These are phyloP conservation scores for Hypoxylon subgilvum DNA, from an alignment of 495 filamentous ascomycete genomes.

Conservation along the genomic window DNA sequence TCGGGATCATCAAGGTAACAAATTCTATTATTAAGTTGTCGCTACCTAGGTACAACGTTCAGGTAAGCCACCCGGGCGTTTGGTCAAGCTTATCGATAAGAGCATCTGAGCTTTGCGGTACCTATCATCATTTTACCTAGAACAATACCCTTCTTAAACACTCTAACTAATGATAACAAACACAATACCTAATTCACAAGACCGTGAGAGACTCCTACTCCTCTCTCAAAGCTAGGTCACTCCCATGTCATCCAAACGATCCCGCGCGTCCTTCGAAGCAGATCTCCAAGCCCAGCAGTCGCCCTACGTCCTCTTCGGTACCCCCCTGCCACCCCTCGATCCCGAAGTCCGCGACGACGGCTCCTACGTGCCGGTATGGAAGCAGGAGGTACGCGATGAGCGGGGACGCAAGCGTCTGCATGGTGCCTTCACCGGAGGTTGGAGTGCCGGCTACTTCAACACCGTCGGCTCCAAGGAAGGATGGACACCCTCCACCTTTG, in stretches of 20 bases:
- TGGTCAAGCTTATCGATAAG: too few species aligned
- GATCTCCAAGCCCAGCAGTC: conserved; percentile 75
- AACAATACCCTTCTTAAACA: too few species aligned
- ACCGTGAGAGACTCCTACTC: background rate
- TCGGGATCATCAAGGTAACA: too few species aligned
- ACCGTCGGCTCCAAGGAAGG: conserved; percentile 98
- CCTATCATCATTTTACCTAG: too few species aligned
- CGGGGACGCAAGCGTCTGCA: conserved; percentile 88
- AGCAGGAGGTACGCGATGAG: conserved; percentile 96
- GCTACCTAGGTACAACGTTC: too few species aligned
- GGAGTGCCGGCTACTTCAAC: conserved; percentile 97
- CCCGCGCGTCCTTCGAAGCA: conserved; percentile 76
- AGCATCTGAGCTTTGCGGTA: too few species aligned
- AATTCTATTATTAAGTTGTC: too few species aligned
- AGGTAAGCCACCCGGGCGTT: too few species aligned
- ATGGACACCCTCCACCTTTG: conserved; percentile 90
- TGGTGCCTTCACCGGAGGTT: conserved; percentile 96
- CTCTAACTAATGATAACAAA: too few species aligned
- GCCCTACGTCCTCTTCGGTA: conserved; percentile 84
- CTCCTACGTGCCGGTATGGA: conserved; percentile 92
- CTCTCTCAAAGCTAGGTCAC: background rate
- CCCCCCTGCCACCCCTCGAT: conserved; percentile 81
- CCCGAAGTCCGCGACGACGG: conserved; percentile 84
- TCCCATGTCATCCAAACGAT: conserved; percentile 80
- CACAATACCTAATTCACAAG: too few species aligned